Conservation (phyloP, 106 monocot genomes). For the Amphibolis antarctica region DNA sequence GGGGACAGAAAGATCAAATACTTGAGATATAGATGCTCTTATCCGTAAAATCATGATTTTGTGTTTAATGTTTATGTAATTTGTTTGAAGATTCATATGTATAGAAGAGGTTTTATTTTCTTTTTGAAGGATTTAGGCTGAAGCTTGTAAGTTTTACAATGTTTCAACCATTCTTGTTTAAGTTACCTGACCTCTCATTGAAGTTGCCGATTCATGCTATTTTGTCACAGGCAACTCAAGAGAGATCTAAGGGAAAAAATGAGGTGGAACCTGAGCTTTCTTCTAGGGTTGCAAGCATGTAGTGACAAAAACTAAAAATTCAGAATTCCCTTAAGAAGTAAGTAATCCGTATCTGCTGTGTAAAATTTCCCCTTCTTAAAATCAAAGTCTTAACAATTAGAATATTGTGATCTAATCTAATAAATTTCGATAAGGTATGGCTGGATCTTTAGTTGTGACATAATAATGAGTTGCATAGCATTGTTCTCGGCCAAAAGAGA, state of each 20-base stretch:
- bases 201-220: constrained; percentile 7
- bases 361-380: too few relatives aligned
- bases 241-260: constrained; percentile 34
- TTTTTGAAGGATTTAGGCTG: too few relatives aligned
- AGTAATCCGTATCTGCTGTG: constrained; percentile 4
- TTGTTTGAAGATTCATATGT: neutral
- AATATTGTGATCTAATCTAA: too few relatives aligned
- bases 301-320: constrained; percentile 12
- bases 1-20: too few relatives aligned
- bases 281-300: constrained; percentile 62
- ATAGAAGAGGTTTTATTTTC: neutral
- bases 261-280: constrained; percentile 52
- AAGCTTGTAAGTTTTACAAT: neutral
- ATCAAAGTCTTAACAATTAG: too few relatives aligned
- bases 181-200: neutral
- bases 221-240: constrained; percentile 30
- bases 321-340: constrained; percentile 28
- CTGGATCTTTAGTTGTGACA: too few relatives aligned
- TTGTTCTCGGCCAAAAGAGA: too few relatives aligned
- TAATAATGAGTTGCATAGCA: too few relatives aligned
- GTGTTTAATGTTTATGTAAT: neutral
- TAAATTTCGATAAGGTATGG: too few relatives aligned
- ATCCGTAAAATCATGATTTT: too few relatives aligned
- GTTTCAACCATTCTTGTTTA: neutral
- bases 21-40: too few relatives aligned